These are phyloP conservation scores for Heliocybe sulcata DNA, from an alignment of 1,284 basidiomycete genomes.

Conservation along the genomic window DNA sequence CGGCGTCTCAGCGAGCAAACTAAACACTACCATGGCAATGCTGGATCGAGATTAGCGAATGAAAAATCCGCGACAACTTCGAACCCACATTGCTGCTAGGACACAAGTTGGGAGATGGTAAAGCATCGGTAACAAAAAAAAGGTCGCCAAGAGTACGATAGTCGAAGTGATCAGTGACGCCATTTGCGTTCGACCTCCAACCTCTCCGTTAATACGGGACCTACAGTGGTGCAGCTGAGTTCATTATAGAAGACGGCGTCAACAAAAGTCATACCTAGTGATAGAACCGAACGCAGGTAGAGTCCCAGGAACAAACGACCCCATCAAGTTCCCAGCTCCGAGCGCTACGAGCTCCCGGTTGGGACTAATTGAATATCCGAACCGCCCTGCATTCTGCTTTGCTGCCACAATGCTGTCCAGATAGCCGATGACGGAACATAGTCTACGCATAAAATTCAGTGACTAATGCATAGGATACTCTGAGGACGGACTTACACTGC, in stretches of 20 bases:
- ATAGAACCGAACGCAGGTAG: conserved; percentile 88
- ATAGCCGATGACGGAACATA: conserved; percentile 72
- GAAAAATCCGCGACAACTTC: neutral
- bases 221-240: conserved; percentile 26
- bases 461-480: neutral
- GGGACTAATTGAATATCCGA: conserved; percentile 83
- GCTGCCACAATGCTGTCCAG: conserved; percentile 81
- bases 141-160: conserved; percentile 75
- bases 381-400: conserved; percentile 80
- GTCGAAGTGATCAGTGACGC: conserved; percentile 73
- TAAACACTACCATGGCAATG: conserved; percentile 78
- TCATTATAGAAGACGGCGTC: neutral
- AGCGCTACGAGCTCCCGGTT: conserved; percentile 89
- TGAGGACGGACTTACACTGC: conserved; percentile 49
- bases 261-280: conserved; percentile 45
- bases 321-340: conserved; percentile 76
- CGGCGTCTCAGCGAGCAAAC: conserved; percentile 80
- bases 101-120: conserved; percentile 80
- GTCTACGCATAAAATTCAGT: conserved; percentile 25
- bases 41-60: conserved; percentile 27
- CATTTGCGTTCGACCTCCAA: conserved; percentile 86
- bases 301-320: conserved; percentile 78
- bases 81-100: conserved; percentile 65
- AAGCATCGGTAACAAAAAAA: conserved; percentile 78
- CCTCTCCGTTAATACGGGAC: conserved; percentile 80